These are phyloP conservation scores for Isoetes taiwanensis DNA, from an alignment of 75 land plant species.

Conservation along the genomic window DNA sequence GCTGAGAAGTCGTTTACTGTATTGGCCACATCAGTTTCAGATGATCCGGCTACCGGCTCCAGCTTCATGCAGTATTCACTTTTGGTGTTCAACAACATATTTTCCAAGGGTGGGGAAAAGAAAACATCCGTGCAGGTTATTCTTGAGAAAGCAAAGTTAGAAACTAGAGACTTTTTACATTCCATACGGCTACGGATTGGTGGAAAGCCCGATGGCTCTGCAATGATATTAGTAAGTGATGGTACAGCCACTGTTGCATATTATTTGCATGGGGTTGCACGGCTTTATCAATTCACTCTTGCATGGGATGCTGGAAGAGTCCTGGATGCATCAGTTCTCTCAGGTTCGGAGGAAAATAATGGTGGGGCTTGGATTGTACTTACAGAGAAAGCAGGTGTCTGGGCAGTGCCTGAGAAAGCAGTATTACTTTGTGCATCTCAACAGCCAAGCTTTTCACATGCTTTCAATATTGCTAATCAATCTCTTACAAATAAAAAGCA, in stretches of 20 bases:
- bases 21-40: slow-evolving; percentile 71
- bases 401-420: slow-evolving; percentile 90
- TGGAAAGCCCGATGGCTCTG: slow-evolving; percentile 89
- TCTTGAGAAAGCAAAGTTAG: slow-evolving; percentile 77
- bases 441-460: slow-evolving; percentile 63
- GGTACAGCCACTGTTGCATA: slow-evolving; percentile 92
- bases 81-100: slow-evolving; percentile 4
- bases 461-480: slow-evolving; percentile 46
- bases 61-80: slow-evolving; percentile 76
- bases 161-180: slow-evolving; percentile 54
- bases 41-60: slow-evolving; percentile 52
- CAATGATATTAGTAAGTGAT: slow-evolving; percentile 68
- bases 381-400: slow-evolving; percentile 87
- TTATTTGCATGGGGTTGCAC: slow-evolving; percentile 34
- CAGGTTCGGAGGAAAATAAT: slow-evolving; percentile 53
- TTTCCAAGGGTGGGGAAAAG: slow-evolving; percentile 34
- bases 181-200: slow-evolving; percentile 79
- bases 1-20: slow-evolving; percentile 47
- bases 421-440: slow-evolving; percentile 69
- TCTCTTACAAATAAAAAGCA: slow-evolving; percentile 40
- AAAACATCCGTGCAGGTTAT: slow-evolving; percentile 73
- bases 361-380: slow-evolving; percentile 90
- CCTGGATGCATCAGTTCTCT: slow-evolving; percentile 72
- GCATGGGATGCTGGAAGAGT: slow-evolving; percentile 93
- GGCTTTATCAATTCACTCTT: slow-evolving; percentile 81